Evolutionary conservation across 2,329 filamentous ascomycete species (phyloP).

Genomic region (Epichloe uncinata): DNA sequence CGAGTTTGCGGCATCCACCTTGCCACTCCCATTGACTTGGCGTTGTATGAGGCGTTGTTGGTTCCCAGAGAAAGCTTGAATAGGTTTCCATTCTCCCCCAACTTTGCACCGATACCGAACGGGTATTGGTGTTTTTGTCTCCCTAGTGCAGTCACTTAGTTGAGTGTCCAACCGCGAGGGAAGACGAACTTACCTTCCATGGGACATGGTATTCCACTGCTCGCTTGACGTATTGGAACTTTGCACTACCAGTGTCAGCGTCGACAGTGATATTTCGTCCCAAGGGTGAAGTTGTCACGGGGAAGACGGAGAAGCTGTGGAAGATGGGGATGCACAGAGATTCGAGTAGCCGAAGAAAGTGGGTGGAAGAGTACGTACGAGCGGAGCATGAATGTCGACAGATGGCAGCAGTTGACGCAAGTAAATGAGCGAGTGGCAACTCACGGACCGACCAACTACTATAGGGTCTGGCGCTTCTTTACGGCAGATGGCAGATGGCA

Average conservation of each 20-base stretch:
- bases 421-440: neutral
- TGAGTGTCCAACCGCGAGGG: neutral
- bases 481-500: neutral
- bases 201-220: neutral
- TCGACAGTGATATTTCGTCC: neutral
- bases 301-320: neutral
- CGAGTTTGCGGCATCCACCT: constrained; percentile 17
- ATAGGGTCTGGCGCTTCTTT: neutral
- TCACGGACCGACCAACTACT: neutral
- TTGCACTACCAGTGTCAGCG: neutral
- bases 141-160: neutral
- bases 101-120: constrained; percentile 20
- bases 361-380: neutral
- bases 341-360: too few species aligned
- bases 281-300: neutral
- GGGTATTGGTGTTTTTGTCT: neutral
- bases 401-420: neutral
- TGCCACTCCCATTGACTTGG: constrained; percentile 5
- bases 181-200: neutral
- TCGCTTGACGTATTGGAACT: neutral
- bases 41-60: constrained; percentile 17
- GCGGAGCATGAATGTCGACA: neutral
- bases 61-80: constrained; percentile 18
- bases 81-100: constrained; percentile 24
- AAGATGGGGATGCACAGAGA: neutral